Evolutionary conservation across 148 eudicot genomes (phyloP).

Genomic region (Simmondsia chinensis): DNA sequence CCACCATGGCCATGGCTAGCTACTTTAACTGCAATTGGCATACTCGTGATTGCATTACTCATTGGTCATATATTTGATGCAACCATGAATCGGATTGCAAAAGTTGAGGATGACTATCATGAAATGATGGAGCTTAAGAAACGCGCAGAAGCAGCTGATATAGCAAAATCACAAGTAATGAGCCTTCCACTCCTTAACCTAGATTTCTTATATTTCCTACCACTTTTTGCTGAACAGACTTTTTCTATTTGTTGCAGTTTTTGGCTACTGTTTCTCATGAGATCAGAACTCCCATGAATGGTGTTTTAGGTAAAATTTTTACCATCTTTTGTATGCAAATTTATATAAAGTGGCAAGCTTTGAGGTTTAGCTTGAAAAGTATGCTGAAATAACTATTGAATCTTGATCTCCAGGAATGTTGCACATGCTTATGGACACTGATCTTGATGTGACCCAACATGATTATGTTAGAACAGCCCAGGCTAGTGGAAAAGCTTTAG

Average conservation of each 20-base stretch:
- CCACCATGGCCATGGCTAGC: slow-evolving; percentile 84
- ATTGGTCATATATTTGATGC: slow-evolving; percentile 69
- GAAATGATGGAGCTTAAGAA: slow-evolving; percentile 78
- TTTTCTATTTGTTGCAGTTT: slow-evolving; percentile 58
- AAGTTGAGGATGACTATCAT: slow-evolving; percentile 76
- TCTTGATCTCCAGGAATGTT: slow-evolving; percentile 61
- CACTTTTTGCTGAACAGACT: slow-evolving; percentile 2
- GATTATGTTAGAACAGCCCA: slow-evolving; percentile 95
- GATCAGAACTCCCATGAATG: slow-evolving; percentile 99
- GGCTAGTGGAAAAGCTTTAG: slow-evolving; percentile 91
- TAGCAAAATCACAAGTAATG: slow-evolving; percentile 84
- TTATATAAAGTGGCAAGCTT: too few relatives aligned
- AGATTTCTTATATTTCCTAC: neutral
- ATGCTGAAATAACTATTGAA: neutral
- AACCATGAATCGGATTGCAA: slow-evolving; percentile 67
- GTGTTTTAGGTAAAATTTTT: slow-evolving; percentile 65
- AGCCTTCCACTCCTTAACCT: neutral
- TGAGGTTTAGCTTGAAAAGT: neutral
- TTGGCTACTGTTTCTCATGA: slow-evolving; percentile 99
- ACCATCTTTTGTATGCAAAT: neutral
- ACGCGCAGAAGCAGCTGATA: slow-evolving; percentile 89
- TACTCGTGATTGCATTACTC: slow-evolving; percentile 63
- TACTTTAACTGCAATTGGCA: slow-evolving; percentile 40
- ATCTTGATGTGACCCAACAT: slow-evolving; percentile 84
- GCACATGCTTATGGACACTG: slow-evolving; percentile 92